Conservation (phyloP, 805 yeast genomes). For the Nakazawaea sp. region DNA sequence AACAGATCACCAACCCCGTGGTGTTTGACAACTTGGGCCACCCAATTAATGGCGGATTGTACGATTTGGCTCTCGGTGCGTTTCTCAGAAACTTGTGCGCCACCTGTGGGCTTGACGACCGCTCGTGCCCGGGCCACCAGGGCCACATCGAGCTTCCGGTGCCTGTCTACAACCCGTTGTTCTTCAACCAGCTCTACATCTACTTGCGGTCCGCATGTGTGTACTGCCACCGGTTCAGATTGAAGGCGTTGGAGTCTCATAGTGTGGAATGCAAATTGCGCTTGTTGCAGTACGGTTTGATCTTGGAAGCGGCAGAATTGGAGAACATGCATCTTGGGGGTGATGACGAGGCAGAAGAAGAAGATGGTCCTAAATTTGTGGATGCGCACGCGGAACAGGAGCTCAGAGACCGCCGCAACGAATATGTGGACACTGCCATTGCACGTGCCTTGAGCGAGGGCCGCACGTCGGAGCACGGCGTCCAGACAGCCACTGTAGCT, state of each 20-base stretch:
- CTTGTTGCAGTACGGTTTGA: constrained; percentile 81
- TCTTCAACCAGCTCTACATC: constrained; percentile 85
- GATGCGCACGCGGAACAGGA: constrained; percentile 36
- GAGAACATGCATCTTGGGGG: constrained; percentile 48
- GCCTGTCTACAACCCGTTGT: constrained; percentile 91
- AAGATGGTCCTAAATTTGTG: constrained; percentile 19
- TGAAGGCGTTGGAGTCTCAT: constrained; percentile 65
- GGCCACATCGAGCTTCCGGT: constrained; percentile 97
- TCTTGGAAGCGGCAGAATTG: constrained; percentile 68
- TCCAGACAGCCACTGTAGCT: constrained; percentile 74
- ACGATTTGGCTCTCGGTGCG: constrained; percentile 94
- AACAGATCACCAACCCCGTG: constrained; percentile 90
- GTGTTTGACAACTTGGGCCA: constrained; percentile 97
- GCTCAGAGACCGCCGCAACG: constrained; percentile 53
- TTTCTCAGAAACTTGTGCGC: constrained; percentile 83
- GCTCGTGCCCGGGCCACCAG: constrained; percentile 95
- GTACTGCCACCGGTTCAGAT: constrained; percentile 81
- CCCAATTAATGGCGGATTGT: constrained; percentile 89
- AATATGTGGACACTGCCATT: constrained; percentile 66
- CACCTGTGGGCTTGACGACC: constrained; percentile 93
- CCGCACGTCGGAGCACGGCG: constrained; percentile 57
- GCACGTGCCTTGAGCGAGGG: constrained; percentile 73
- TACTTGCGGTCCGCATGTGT: constrained; percentile 81
- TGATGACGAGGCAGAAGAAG: constrained; percentile 33
- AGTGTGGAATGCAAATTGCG: constrained; percentile 69